Conservation (phyloP, 345 rosid species). For the Dovyalis caffra region DNA sequence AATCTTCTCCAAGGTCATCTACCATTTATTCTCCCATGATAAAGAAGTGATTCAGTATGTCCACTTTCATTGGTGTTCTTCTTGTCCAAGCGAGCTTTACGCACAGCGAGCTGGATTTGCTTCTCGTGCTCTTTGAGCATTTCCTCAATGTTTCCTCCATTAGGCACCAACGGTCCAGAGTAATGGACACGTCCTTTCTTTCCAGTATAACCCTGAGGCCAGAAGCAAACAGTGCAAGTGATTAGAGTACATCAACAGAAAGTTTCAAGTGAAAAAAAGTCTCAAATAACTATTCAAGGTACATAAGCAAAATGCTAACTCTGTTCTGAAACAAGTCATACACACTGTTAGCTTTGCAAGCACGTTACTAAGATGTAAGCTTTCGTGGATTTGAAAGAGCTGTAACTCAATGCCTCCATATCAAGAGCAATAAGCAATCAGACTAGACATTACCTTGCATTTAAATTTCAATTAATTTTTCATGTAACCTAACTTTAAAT, state of each 20-base stretch:
- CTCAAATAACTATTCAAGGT: background rate
- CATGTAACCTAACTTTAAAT: background rate
- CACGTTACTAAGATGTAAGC: background rate
- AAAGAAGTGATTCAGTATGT: constrained; percentile 39
- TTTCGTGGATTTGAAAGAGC: background rate
- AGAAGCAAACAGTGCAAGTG: constrained; percentile 11
- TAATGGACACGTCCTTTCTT: constrained; percentile 50
- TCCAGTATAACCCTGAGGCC: constrained; percentile 34
- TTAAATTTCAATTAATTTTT: background rate
- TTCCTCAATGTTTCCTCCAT: constrained; percentile 72
- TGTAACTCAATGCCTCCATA: background rate
- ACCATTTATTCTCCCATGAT: constrained; percentile 24
- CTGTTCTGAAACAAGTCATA: background rate
- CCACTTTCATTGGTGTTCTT: constrained; percentile 39
- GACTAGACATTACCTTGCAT: background rate
- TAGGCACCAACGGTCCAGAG: constrained; percentile 70
- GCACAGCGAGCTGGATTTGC: constrained; percentile 70
- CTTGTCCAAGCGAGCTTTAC: constrained; percentile 72
- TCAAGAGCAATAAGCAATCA: background rate
- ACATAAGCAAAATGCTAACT: background rate
- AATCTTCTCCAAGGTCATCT: constrained; percentile 26
- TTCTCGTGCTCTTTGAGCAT: constrained; percentile 90
- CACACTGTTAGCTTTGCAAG: background rate
- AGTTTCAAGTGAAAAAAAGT: background rate
- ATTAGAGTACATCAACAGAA: background rate